Conservation (phyloP, 257 asterid genomes). For the Avicennia marina region DNA sequence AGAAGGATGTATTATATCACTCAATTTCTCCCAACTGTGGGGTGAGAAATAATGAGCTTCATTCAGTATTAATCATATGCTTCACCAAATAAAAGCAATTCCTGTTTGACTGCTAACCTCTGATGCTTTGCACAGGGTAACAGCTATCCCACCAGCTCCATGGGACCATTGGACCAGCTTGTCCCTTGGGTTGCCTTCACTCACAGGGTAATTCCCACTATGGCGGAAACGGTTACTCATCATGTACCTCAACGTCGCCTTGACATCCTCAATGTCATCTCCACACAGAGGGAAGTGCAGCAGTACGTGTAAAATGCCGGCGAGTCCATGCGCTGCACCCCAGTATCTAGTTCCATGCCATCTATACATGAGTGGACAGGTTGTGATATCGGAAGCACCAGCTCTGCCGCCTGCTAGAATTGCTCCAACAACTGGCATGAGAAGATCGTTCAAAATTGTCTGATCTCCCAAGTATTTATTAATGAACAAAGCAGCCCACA, state of each 20-base stretch:
- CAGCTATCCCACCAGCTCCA: constrained; percentile 69
- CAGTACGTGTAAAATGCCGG: constrained; percentile 64
- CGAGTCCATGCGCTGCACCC: constrained; percentile 91
- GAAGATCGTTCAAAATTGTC: constrained; percentile 38
- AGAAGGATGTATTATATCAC: neutral
- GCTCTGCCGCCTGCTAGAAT: constrained; percentile 72
- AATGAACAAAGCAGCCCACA: constrained; percentile 70
- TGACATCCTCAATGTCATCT: constrained; percentile 44
- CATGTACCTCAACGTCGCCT: constrained; percentile 74
- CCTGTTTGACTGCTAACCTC: constrained; percentile 32
- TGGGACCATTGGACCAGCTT: constrained; percentile 86
- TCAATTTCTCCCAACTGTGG: too few species aligned
- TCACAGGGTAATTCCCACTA: constrained; percentile 78
- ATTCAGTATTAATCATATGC: too few species aligned
- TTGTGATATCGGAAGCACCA: constrained; percentile 47
- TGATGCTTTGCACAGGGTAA: constrained; percentile 73
- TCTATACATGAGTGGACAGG: constrained; percentile 76
- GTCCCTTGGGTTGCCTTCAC: constrained; percentile 78
- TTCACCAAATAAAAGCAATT: neutral
- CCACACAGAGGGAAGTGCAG: constrained; percentile 51
- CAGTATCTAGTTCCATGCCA: constrained; percentile 91
- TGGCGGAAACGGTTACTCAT: constrained; percentile 64
- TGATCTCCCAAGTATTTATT: constrained; percentile 49
- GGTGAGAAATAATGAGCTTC: too few species aligned
- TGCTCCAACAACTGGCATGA: constrained; percentile 67